A percentile compares a stretch with the other conserved stretches of the same genome.
Conservation (phyloP, 2,329 filamentous ascomycete species). For the Penicillium sp. region DNA sequence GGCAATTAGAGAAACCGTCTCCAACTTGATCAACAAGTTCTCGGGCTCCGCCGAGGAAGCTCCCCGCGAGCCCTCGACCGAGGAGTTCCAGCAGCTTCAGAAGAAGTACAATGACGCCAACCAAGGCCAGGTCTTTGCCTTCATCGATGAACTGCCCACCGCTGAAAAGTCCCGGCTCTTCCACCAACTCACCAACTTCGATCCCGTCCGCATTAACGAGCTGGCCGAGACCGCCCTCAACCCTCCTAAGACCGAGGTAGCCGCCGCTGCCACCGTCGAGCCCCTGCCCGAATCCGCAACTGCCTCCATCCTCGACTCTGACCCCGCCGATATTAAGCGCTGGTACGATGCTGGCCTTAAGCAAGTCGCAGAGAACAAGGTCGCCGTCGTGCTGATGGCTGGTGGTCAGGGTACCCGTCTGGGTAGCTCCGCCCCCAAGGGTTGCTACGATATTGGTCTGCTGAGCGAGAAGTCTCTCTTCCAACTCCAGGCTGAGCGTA, state of each 20-base stretch:
- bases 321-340: slow-evolving; percentile 69
- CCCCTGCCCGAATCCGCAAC: slow-evolving; percentile 82
- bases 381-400: slow-evolving; percentile 90
- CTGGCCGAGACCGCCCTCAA: slow-evolving; percentile 79
- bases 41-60: slow-evolving; percentile 39
- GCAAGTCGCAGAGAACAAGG: slow-evolving; percentile 66
- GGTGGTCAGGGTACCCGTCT: slow-evolving; percentile 94
- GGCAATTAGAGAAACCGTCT: slow-evolving; percentile 45
- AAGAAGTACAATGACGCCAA: slow-evolving; percentile 70
- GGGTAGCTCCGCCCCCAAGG: slow-evolving; percentile 93
- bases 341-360: slow-evolving; percentile 76
- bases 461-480: slow-evolving; percentile 93
- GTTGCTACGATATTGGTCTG: slow-evolving; percentile 94
- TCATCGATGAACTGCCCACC: slow-evolving; percentile 74
- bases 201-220: slow-evolving; percentile 82
- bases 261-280: slow-evolving; percentile 61
- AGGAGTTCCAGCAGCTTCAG: slow-evolving; percentile 66
- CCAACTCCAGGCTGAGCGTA: slow-evolving; percentile 95
- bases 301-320: slow-evolving; percentile 88
- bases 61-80: slow-evolving; percentile 55
- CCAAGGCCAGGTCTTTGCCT: slow-evolving; percentile 81
- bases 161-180: slow-evolving; percentile 75
- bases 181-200: slow-evolving; percentile 76
- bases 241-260: slow-evolving; percentile 60
- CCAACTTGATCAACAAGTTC: slow-evolving; percentile 50